Base-by-base conservation (phyloP, 768 basidiomycete genomes). In the Pulveroboletus ravenelii region DNA sequence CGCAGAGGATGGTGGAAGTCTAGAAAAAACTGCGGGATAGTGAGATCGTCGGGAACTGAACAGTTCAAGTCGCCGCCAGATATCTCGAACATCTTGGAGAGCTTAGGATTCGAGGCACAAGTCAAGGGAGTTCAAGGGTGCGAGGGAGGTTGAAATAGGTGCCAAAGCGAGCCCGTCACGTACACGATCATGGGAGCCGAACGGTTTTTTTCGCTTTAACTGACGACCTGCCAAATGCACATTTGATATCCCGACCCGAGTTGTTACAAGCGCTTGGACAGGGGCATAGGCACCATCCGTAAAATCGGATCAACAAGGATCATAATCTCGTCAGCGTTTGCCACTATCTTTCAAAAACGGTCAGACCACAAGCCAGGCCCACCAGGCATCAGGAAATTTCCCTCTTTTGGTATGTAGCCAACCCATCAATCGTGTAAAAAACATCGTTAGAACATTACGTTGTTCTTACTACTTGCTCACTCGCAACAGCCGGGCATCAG, bases 1-100 rank as follows among this genome's bases (percentile, higher is more conserved):
- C 77, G 62, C 8, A 71, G 45, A 8, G 72, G 65, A 38, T 77
- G 70, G 20, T 67, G 62, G 20, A 60, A 63, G 46, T 79, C 76
- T 15, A 87, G 72, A 40, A 87, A 72, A 61, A 87, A 87, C 64
- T 87, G 85, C 7, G 84, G 78, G 9, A 87, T 71, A 18, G 78
- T 79, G 36, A 86, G 66, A 65, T 85, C 63, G 57, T 86, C 82
- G 14, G 84, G 84, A 47, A 84, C 79, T 35, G 58, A 56, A 45
- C 70, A 70, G 41, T 76, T 59, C 12, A 67, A 48, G 36, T 55
- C 48, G 8, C 55, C 63, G n/a, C 61, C 58, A 23, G 55, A 53
- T 55, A 67, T 62, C 48, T 70, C 63, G 48, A 51, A 10, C 57
- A 58, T 59, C 23, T 7, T 52, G 15, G n/a, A 7, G 12, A 10